phyloP scores from a whole-genome alignment of 495 filamentous ascomycete genomes.

The Hyaloscypha bicolor region DNA sequence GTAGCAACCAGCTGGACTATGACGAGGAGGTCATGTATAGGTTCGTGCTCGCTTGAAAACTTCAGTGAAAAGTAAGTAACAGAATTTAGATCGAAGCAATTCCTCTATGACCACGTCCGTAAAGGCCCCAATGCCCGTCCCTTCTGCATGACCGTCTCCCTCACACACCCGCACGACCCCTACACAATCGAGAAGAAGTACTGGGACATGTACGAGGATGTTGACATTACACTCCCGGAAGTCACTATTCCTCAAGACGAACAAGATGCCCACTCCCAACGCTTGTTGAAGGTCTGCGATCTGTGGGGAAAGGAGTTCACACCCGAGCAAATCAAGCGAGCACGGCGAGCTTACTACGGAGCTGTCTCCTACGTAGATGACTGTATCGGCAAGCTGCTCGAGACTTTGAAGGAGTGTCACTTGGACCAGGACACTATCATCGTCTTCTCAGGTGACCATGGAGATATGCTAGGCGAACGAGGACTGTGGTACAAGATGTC shows the following conservation, averaged over 20 bases:
- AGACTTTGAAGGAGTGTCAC: slow-evolving; percentile 70
- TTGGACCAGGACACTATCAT: slow-evolving; percentile 82
- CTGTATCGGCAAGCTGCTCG: slow-evolving; percentile 77
- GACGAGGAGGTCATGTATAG: slow-evolving; percentile 92
- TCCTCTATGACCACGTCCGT: slow-evolving; percentile 80
- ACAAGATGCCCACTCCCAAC: slow-evolving; percentile 80
- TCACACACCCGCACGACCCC: slow-evolving; percentile 90
- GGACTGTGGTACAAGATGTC: slow-evolving; percentile 95
- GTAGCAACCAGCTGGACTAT: slow-evolving; percentile 92
- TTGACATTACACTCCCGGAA: slow-evolving; percentile 81
- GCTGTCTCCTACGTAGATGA: slow-evolving; percentile 89
- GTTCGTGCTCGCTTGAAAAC: slow-evolving; percentile 19
- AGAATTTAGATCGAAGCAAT: slow-evolving; percentile 62
- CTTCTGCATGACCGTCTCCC: slow-evolving; percentile 85
- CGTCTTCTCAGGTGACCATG: slow-evolving; percentile 86
- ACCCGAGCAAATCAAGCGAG: slow-evolving; percentile 76
- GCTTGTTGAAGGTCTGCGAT: slow-evolving; percentile 79
- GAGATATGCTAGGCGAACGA: slow-evolving; percentile 90
- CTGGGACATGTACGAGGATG: slow-evolving; percentile 85
- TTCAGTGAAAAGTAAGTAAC: slow-evolving; percentile 8
- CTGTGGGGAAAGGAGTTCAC: slow-evolving; percentile 75
- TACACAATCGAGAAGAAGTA: slow-evolving; percentile 88
- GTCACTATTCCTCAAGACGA: slow-evolving; percentile 72
- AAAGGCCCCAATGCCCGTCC: slow-evolving; percentile 66
- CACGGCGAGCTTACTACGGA: slow-evolving; percentile 83